Conservation (phyloP, 352 stramenopile species). For the Halophytophthora polymorphica region DNA sequence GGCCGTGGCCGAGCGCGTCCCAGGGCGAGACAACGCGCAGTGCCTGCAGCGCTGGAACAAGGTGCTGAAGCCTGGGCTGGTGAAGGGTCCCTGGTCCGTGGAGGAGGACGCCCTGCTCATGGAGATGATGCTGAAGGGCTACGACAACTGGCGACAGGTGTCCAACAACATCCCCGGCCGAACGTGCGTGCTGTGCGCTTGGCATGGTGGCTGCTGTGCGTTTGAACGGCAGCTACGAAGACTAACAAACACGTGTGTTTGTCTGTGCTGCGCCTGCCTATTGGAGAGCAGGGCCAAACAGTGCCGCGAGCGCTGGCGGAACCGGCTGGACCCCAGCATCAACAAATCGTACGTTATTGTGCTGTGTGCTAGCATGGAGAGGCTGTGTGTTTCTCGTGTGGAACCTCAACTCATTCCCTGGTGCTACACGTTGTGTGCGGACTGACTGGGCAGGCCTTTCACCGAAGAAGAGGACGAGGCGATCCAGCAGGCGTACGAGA, state of each 20-base stretch:
- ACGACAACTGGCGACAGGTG: conserved; percentile 70
- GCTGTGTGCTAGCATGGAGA: too few species aligned
- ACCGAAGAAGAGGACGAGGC: conserved; percentile 65
- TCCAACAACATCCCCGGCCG: conserved; percentile 64
- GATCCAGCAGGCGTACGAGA: conserved; percentile 77
- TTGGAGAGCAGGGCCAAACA: conserved; percentile 87
- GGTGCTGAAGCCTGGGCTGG: conserved; percentile 89
- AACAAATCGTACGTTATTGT: conserved; percentile 66
- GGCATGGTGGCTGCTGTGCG: background rate
- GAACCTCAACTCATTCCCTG: background rate
- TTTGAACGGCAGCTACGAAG: background rate
- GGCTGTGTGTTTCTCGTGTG: background rate
- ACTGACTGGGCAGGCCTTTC: conserved; percentile 39
- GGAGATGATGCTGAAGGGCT: conserved; percentile 82
- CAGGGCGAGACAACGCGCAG: conserved; percentile 70
- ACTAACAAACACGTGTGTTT: background rate
- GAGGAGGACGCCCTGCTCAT: conserved; percentile 89
- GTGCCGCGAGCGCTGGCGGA: conserved; percentile 95
- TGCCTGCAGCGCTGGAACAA: conserved; percentile 87
- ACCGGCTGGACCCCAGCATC: conserved; percentile 94
- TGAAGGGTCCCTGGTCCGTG: conserved; percentile 91
- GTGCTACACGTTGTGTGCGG: background rate
- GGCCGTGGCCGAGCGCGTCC: conserved; percentile 63
- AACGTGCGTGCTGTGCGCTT: conserved; percentile 34
- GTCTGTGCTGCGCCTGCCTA: background rate